Base-by-base conservation (phyloP, 164 flowering plant species). In the Aristolochia californica region DNA sequence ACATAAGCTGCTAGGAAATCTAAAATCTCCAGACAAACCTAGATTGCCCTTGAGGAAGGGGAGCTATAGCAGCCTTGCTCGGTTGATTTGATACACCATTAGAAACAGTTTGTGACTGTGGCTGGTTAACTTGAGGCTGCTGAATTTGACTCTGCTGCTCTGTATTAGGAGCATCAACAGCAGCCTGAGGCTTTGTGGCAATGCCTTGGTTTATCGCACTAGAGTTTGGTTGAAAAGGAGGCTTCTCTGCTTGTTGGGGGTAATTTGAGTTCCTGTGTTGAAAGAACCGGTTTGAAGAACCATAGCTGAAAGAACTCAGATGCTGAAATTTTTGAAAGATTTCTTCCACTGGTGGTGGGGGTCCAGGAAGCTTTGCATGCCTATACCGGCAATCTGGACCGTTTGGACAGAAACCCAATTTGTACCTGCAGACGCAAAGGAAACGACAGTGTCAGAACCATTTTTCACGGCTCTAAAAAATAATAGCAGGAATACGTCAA, bases 301-400 rank as follows among this genome's bases (percentile, higher is more conserved):
- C 81, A 65, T 83, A 76, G 53, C 70, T 76, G 67, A 82, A 86
- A 22, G 91, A 80, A 75, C 58, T 72, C 60, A 85, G 59, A 59
- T 83, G 88, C 74, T 94, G 97, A 72, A 94, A 90, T 73, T 94
- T 90, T 72, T 90, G 99, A 75, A 94, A 81, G 27, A 90, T 84
- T 82, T 94, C 99, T 71, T 90, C 96, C 55, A 88, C 84, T 0
- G 96, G 59, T 66, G 99, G 99, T 55, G 96, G 97, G 63, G 99
- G 99, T 54, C 97, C 99, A 67, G 96, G 91, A 45, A 78, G 74
- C 72, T 94, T 94, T 45, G 84, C 96, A 74, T 94, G 99, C 74
- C 99, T 84, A 71, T 94, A 94, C 20, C 99, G 90, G 59, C 99
- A 94, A 34, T 90, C 97, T 24, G 97, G 89, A 55, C 99, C 99